Conservation (phyloP, 345 rosid genomes). For the Microthlaspi erraticum region DNA sequence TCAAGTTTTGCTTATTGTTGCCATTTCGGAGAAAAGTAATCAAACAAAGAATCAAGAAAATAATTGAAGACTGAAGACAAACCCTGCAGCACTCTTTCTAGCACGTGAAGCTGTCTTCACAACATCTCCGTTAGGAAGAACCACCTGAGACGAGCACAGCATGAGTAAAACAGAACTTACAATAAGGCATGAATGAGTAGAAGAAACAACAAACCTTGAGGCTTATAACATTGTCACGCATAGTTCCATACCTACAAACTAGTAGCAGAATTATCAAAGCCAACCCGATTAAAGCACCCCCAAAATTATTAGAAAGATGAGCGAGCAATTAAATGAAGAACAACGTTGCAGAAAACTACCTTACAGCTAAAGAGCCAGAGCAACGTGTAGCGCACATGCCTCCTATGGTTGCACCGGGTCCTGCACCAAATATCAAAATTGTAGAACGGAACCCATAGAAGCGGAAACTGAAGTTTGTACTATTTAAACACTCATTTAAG, state of each 20-base stretch:
- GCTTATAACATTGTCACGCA: constrained; percentile 92
- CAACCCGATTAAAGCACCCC: constrained; percentile 31
- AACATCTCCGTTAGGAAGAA: constrained; percentile 87
- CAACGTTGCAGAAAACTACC: constrained; percentile 51
- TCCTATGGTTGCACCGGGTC: constrained; percentile 94
- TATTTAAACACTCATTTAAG: neutral
- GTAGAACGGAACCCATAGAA: neutral
- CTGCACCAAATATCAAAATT: constrained; percentile 50
- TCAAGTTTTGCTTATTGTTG: neutral
- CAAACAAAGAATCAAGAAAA: constrained; percentile 15
- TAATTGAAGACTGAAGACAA: constrained; percentile 44
- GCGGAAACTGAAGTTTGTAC: neutral
- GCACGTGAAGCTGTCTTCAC: constrained; percentile 99
- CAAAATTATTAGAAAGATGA: neutral
- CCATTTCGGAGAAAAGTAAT: neutral
- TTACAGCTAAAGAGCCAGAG: constrained; percentile 94
- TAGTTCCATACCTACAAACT: constrained; percentile 95
- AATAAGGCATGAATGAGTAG: constrained; percentile 29
- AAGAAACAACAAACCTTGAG: constrained; percentile 68
- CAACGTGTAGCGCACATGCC: constrained; percentile 99
- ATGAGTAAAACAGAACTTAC: constrained; percentile 38
- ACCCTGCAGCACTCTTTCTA: constrained; percentile 98
- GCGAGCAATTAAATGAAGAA: constrained; percentile 7
- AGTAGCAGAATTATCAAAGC: constrained; percentile 53
- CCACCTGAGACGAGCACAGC: constrained; percentile 60